These are phyloP conservation scores for Albophoma yamanashiensis DNA, from an alignment of 2,329 filamentous ascomycete genomes.

Conservation along the genomic window DNA sequence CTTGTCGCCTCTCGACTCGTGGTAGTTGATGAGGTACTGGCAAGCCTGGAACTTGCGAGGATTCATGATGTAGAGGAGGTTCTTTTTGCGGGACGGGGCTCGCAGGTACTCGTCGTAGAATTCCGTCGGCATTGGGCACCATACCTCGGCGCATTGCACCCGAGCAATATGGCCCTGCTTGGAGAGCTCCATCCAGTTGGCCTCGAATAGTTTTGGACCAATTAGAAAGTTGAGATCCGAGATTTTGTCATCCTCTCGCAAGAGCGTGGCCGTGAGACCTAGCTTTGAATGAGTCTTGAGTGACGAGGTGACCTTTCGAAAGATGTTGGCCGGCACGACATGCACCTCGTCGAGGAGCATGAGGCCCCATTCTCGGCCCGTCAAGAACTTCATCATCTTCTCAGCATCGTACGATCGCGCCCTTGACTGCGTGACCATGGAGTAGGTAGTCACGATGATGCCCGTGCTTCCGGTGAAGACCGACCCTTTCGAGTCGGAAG, in stretches of 20 bases:
- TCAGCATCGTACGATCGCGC: constrained; percentile 84
- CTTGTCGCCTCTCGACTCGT: constrained; percentile 89
- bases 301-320: constrained; percentile 82
- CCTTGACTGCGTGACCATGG: constrained; percentile 91
- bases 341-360: constrained; percentile 98
- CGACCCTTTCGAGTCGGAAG: constrained; percentile 75
- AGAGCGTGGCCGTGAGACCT: constrained; percentile 82
- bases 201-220: constrained; percentile 93
- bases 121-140: constrained; percentile 98
- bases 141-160: constrained; percentile 96
- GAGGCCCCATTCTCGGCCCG: constrained; percentile 84
- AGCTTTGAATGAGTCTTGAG: constrained; percentile 95
- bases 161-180: constrained; percentile 94
- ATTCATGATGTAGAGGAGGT: constrained; percentile 85
- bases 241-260: constrained; percentile 97
- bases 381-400: constrained; percentile 96
- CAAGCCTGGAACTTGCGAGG: constrained; percentile 94
- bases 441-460: constrained; percentile 95
- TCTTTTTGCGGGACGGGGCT: constrained; percentile 41
- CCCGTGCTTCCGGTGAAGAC: constrained; percentile 81
- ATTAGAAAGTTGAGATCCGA: constrained; percentile 95
- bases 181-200: constrained; percentile 98
- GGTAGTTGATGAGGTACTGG: constrained; percentile 96
- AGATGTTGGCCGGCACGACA: constrained; percentile 94
- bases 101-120: constrained; percentile 93